Percentiles rank a stretch among this genome's conserved stretches.
Conservation (phyloP, 148 eudicot species). For the Polygonum maritimum region DNA sequence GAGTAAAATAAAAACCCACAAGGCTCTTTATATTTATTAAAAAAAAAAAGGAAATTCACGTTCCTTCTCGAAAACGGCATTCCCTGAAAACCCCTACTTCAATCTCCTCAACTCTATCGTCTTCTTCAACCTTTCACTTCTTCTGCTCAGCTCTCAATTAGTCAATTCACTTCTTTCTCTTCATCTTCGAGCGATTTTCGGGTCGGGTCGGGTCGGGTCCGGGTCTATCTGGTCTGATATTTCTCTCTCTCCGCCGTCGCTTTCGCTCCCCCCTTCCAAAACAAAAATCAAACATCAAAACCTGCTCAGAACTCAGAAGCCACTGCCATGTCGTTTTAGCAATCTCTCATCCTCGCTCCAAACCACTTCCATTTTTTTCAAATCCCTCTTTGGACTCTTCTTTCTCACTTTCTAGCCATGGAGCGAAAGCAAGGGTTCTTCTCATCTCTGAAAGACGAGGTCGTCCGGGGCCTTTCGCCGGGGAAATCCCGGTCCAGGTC, state of each 20-base stretch:
- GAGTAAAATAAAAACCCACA: too few relatives aligned
- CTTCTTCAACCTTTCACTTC: background rate
- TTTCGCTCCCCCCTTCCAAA: background rate
- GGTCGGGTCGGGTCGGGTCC: slow-evolving; percentile 7
- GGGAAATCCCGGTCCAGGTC: slow-evolving; percentile 65
- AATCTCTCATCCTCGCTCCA: background rate
- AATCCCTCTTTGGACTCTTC: background rate
- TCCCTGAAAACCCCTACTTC: background rate
- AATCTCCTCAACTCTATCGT: background rate
- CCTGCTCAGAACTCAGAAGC: background rate
- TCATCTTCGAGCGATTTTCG: background rate
- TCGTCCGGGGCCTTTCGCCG: slow-evolving; percentile 74
- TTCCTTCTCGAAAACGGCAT: slow-evolving; percentile 40
- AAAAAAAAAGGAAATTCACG: background rate
- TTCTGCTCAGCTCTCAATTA: background rate
- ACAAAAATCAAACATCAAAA: background rate
- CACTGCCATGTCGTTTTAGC: slow-evolving; percentile 2
- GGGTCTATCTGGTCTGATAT: background rate
- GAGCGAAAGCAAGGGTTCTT: slow-evolving; percentile 75
- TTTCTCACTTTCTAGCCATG: slow-evolving; percentile 17
- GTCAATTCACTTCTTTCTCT: background rate
- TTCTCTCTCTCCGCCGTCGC: background rate
- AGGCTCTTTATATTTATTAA: background rate
- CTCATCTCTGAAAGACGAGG: slow-evolving; percentile 63
- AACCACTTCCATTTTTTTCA: background rate